Evolutionary conservation across 2,329 filamentous ascomycete species (phyloP), one percentile per base, ranked within the genome.

Genomic region (Fonsecaea multimorphosa): DNA sequence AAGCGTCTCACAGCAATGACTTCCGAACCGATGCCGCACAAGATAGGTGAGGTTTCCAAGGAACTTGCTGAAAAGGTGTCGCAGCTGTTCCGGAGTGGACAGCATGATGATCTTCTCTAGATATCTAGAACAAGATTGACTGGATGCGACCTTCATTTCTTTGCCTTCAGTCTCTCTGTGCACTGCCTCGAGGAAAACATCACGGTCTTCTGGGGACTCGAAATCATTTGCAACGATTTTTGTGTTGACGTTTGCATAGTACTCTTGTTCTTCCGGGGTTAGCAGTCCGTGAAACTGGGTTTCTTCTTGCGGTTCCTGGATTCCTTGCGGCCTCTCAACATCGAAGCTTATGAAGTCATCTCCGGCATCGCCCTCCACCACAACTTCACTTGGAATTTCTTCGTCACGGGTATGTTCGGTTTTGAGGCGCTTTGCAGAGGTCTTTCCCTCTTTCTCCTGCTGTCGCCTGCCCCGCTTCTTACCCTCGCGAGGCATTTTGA

Each of bases 1-100:
- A 34, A 99, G 84, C 29, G 92, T 92, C 80, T 99, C 95, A 76
- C 93, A 97, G 79, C 94, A 98, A 81, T 99, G 95, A 67, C 93
- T 96, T 4, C 95, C 95, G 74, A 99, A 99, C 19, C 95, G 90
- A 79, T 99, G 95, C 76, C 96, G 93, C 58, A 97, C 89, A 31
- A 99, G 85, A 73, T 93, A 90, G 65, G 94, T 82, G 78, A 98
- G 96, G 78, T 98, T 91, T 36, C 90, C 89, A 22, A 84, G 88
- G 77, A 98, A 97, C 52, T 91, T 92, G 70, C 87, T 86, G 76
- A 98, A 98, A 22, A 99, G 80, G 55, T 85, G 85, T 83, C 96
- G 97, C 78, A 97, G 89, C 79, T 98, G 95, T 19, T 82, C 81
- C 34, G 89, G 84, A 36, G 87, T 90, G 31, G 92, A 94, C 69